Evolutionary conservation across 495 filamentous ascomycete species (phyloP).

Genomic region (Aspergillus indologenus): DNA sequence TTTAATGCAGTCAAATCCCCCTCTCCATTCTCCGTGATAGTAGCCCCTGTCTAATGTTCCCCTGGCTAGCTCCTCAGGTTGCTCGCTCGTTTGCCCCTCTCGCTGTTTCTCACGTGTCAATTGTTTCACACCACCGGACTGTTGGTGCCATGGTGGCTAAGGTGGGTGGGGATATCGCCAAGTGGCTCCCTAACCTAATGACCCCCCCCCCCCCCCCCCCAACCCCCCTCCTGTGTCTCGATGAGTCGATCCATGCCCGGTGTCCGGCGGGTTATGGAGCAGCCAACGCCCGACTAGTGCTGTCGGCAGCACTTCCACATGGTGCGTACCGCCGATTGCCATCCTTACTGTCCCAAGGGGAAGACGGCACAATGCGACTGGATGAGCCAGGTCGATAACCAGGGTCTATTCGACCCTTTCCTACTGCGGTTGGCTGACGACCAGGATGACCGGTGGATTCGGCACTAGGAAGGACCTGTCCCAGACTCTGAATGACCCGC

Average conservation of each 20-base stretch:
- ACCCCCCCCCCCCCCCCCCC: neutral
- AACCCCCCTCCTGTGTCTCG: neutral
- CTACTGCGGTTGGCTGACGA: conserved; percentile 21
- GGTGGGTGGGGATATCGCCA: conserved; percentile 18
- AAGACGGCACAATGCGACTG: conserved; percentile 10
- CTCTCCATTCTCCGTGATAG: neutral
- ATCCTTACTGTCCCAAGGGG: conserved; percentile 12
- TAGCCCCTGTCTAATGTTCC: neutral
- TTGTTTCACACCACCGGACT: neutral
- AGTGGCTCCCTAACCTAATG: conserved; percentile 19
- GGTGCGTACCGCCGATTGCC: conserved; percentile 16
- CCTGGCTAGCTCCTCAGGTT: neutral
- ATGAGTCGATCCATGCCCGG: conserved; percentile 20
- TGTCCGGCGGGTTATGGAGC: conserved; percentile 28
- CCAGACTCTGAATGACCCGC: conserved; percentile 23
- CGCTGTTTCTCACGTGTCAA: neutral
- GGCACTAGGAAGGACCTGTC: conserved; percentile 16
- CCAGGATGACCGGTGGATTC: conserved; percentile 18
- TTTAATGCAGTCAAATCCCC: neutral
- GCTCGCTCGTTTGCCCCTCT: neutral
- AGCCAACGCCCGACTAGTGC: conserved; percentile 23
- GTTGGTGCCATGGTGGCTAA: neutral
- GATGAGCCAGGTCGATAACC: conserved; percentile 18
- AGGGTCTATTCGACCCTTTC: conserved; percentile 24
- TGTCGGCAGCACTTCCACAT: conserved; percentile 24